Evolutionary conservation across 2,329 filamentous ascomycete species (phyloP), one percentile per base, ranked within the genome.

Genomic region (Stachybotrys echinatus): DNA sequence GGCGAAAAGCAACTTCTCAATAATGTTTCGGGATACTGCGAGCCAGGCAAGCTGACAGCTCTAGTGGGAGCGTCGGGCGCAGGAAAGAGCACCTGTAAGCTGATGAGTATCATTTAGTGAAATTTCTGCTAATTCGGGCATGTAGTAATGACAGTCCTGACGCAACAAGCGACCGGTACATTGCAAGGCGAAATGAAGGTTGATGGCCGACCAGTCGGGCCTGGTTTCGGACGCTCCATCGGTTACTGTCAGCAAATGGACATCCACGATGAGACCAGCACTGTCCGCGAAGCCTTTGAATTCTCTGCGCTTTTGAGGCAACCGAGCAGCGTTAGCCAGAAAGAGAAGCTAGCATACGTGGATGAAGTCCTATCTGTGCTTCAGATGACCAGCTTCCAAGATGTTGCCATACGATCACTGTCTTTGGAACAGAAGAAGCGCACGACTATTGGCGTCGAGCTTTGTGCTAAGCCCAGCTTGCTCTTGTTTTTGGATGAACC

Each of bases 1-100:
- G 80, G 89, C 55, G 70, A 76, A 1, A 80, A 89, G 17, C 79
- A 86, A 18, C 64, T 96, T 52, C 69, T 96, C 48, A 85, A 95
- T 56, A 74, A 91, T 49, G 87, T 95, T 2, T 83, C 88, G 57
- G 91, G 91, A 5, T 95, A 89, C 88, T 89, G 95, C 50, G 92
- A 92, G 65, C 91, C 91, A 0, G 91, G 91, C 23, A 95, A 88
- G 1, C 71, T 95, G 31, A 95, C 90, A 3, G 90, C 89, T 2
- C 74, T 95, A 5, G 85, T 85, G 81, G 81, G 85, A 39, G 81
- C 84, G 0, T 81, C 62, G 20, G 71, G 71, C 22, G 71, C 71
- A 0, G 71, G 71, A 0, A 74, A 74, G 56, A 74, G 71, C 2
- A 74, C 71, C 10, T 12, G n/a, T 66, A 66, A 77, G 17, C 27